phyloP scores from a whole-genome alignment of 164 flowering plant genomes.

The Buxus sempervirens region DNA sequence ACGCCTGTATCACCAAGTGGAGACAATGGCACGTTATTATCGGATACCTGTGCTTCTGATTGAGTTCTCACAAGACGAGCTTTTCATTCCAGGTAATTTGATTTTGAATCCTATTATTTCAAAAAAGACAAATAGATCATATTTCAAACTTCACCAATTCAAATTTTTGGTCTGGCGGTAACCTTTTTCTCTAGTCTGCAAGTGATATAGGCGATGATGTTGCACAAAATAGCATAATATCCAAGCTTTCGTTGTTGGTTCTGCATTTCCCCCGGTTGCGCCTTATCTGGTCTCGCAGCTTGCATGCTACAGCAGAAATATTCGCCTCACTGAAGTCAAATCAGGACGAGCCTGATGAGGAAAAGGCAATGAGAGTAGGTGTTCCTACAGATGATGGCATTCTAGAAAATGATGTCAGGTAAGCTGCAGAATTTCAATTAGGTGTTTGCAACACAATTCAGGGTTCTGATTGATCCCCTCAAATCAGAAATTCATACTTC shows the following conservation, averaged over 20 bases:
- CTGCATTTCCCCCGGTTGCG: conserved; percentile 96
- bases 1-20: conserved; percentile 91
- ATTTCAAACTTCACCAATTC: neutral
- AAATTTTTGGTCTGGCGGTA: neutral
- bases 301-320: conserved; percentile 97
- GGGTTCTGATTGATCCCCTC: conserved; percentile 12
- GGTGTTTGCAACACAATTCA: neutral
- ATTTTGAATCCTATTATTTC: too few relatives aligned
- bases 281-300: conserved; percentile 93
- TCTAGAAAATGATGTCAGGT: conserved; percentile 91
- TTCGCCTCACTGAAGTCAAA: conserved; percentile 89
- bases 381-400: conserved; percentile 92
- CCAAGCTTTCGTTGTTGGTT: conserved; percentile 83
- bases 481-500: too few relatives aligned
- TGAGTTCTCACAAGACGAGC: conserved; percentile 95
- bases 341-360: conserved; percentile 95
- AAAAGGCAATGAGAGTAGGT: conserved; percentile 84
- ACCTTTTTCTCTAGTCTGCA: conserved; percentile 70
- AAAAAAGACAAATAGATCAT: too few relatives aligned
- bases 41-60: conserved; percentile 90
- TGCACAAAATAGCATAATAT: conserved; percentile 73
- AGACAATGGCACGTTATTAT: conserved; percentile 86
- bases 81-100: conserved; percentile 91
- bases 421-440: conserved; percentile 7
- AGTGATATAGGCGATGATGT: conserved; percentile 98